Base-by-base conservation (phyloP, 2,329 filamentous ascomycete species). In the Hypoxylon sp. region DNA sequence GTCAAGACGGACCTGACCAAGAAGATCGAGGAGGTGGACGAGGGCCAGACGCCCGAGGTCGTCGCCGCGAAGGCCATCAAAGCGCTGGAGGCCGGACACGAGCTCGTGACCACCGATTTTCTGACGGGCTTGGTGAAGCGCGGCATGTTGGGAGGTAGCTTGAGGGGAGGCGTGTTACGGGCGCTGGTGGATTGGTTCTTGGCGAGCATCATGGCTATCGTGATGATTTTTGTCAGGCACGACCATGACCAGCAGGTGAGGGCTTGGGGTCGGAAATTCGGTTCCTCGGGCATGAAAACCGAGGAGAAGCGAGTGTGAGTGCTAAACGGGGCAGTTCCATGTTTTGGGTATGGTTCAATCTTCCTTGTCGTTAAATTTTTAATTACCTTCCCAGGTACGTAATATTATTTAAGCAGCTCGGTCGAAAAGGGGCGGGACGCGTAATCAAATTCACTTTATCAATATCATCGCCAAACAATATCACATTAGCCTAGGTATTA, bases 11-110 rank as follows among this genome's bases (percentile, higher is more conserved):
- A 68, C 43, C 1, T 70, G 2, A 69, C 67, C 10, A 67, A 67
- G 56, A 34, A 54, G 39, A 61, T 71, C 1, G 68, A 71, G 39
- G 61, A 64, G 15, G 62, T 26, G 1, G 68, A 72, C 11, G 51
- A 10, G 2, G 46, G 44, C 1, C 65, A 70, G 30, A 54, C 62
- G 1, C 54, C 67, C 15, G 57, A 72, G 15, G 46, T 60, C 1
- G 65, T 73, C 17, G 73, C 70, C 2, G 54, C 63, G 2, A 64
- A 59, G 22, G 68, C 69, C 17, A 74, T 75, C 44, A 37, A 59
- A n/a, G 71, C 55, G 0, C 50, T 76, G 6, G 72, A 76, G 34
- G 63, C 46, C 7, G 73, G 74, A 2, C 58, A 68, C n/a, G 73
- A 75, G 60, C 56, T 74, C 28, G 56, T 76, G 15, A 70, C 70